Evolutionary conservation across 2,329 filamentous ascomycete genomes (phyloP).

Genomic region (Knufia fluminis): DNA sequence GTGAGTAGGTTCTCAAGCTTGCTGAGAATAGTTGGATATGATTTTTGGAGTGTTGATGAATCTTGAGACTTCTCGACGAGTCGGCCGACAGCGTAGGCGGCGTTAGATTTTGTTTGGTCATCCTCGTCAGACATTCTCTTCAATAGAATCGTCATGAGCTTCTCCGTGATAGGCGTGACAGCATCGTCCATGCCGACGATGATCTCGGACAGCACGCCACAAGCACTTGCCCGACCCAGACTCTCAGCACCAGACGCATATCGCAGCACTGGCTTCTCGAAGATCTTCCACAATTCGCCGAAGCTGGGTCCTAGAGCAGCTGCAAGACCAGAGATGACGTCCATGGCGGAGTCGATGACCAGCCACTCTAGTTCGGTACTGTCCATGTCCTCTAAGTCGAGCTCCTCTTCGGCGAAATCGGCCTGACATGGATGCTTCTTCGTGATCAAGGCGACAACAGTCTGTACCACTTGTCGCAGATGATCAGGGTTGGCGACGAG

Average conservation of each 20-base stretch:
- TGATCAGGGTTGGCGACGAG: slow-evolving; percentile 62
- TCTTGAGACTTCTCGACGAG: slow-evolving; percentile 74
- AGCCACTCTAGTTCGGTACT: slow-evolving; percentile 97
- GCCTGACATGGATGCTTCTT: slow-evolving; percentile 89
- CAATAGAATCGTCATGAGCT: slow-evolving; percentile 68
- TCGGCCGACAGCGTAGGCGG: slow-evolving; percentile 81
- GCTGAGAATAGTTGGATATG: slow-evolving; percentile 66
- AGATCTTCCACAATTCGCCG: slow-evolving; percentile 85
- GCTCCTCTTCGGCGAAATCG: slow-evolving; percentile 74
- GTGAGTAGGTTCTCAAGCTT: slow-evolving; percentile 81
- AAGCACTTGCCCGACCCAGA: slow-evolving; percentile 78
- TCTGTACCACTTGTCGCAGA: slow-evolving; percentile 65
- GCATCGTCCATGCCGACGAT: slow-evolving; percentile 71
- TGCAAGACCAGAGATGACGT: slow-evolving; percentile 77
- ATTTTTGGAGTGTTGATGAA: slow-evolving; percentile 60
- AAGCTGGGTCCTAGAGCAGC: slow-evolving; percentile 74
- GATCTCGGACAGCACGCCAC: slow-evolving; percentile 87
- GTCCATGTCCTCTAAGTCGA: slow-evolving; percentile 62
- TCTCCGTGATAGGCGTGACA: slow-evolving; percentile 71
- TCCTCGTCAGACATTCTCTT: slow-evolving; percentile 87
- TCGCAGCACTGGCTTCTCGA: slow-evolving; percentile 83
- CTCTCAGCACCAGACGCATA: slow-evolving; percentile 78
- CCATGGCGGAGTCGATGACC: slow-evolving; percentile 85
- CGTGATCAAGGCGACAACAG: slow-evolving; percentile 69
- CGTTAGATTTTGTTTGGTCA: slow-evolving; percentile 85